Evolutionary conservation across 192 early-diverging fungal genomes (phyloP), one percentile per base, ranked within the genome.

Genomic region (Allomyces javanicus): DNA sequence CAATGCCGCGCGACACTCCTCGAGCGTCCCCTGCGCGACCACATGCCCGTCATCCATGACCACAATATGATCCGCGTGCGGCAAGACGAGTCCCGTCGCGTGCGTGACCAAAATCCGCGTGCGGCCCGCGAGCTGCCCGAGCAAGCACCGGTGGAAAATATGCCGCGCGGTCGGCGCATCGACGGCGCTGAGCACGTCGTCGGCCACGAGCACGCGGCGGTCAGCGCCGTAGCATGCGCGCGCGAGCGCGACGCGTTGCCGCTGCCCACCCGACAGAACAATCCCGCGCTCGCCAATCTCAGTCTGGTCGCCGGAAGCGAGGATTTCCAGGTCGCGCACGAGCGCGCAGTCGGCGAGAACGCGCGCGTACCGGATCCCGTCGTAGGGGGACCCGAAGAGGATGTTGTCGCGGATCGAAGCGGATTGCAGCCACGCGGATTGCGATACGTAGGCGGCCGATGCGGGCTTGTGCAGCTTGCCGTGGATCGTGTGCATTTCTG

Each of bases 281-380:
- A 91, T 79, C 12, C 91, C 91, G 64, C 87, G 87, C 68, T 93
- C 91, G n/a, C 91, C 91, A 69, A 99, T 84, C 76, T 97, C 92
- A 2, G 96, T 97, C 66, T 76, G 71, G 75, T 99, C 96, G 14
- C 92, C 93, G 43, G 79, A 86, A 40, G 81, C 77, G 17, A 99
- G 69, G 65, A 88, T 89, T 9, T 86, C 86, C 44, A 99, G 77
- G 70, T 99, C 96, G 4, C 85, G 79, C 12, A 74, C 76, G 12
- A 99, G 76, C 19, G 94, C 93, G 25, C 93, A 97, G 63, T 85
- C 85, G 9, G 82, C 75, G 40, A 99, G 72, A 3, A 93, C 91
- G 62, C 83, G 74, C 33, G 82, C 73, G 71, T 99, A 99, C 7
- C 86, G 81, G 19, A 75, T 77, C 64, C 78, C 71, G 64, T 93